Percentiles rank a stretch among this genome's conserved stretches.
These are phyloP conservation scores for Microcos paniculata DNA, from an alignment of 345 rosid genomes.

Conservation along the genomic window DNA sequence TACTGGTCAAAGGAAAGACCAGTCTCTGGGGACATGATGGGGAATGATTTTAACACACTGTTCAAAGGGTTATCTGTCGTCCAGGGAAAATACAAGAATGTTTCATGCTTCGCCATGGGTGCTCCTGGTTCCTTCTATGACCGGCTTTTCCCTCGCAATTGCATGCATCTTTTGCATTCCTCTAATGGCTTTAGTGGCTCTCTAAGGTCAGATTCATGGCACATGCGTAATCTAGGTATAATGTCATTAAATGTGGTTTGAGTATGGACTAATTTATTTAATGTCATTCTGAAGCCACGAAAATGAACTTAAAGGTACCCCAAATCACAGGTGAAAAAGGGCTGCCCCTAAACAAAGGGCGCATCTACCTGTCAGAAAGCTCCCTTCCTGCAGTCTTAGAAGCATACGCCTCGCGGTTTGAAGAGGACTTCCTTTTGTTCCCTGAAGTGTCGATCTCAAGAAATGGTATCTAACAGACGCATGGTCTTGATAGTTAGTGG, in stretches of 20 bases:
- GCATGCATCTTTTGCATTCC: constrained; percentile 28
- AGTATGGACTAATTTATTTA: too few relatives aligned
- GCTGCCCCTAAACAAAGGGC: neutral
- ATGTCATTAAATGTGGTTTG: too few relatives aligned
- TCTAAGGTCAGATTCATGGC: constrained; percentile 14
- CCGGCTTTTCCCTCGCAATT: constrained; percentile 27
- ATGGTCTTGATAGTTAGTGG: neutral
- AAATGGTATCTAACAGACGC: neutral
- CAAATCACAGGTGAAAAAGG: neutral
- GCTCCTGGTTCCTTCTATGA: constrained; percentile 34
- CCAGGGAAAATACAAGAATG: neutral
- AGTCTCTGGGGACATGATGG: constrained; percentile 71
- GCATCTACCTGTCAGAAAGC: neutral
- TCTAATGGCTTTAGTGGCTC: constrained; percentile 29
- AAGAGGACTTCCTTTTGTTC: neutral
- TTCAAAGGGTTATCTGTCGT: neutral
- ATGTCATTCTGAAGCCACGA: neutral
- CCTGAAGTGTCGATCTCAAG: neutral
- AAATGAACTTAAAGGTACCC: neutral
- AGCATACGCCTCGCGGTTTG: neutral
- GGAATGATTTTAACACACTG: neutral
- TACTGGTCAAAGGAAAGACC: constrained; percentile 96
- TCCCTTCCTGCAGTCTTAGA: neutral
- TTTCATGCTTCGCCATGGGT: constrained; percentile 16
- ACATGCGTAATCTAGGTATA: too few relatives aligned